Percentiles rank a stretch among this genome's conserved stretches.
Conservation (phyloP, 23 red algal species). For the Agarophyton chilense region DNA sequence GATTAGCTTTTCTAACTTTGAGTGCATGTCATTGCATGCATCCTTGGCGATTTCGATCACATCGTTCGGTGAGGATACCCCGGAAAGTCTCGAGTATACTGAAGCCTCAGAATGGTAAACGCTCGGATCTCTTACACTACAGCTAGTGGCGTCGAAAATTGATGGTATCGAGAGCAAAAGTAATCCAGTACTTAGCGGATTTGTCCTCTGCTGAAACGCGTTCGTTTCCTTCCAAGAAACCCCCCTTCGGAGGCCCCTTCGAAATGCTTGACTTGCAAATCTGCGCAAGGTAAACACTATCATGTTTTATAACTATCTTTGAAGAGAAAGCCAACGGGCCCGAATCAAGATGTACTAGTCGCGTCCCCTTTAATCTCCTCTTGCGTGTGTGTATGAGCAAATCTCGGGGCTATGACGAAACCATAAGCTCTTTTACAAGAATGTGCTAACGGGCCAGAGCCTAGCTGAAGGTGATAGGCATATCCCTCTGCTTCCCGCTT, state of each 20-base stretch:
- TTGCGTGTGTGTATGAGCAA: no score
- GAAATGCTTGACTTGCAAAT: background rate
- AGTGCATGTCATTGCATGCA: background rate
- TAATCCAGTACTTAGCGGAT: background rate
- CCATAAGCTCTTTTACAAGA: no score
- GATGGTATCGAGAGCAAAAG: background rate
- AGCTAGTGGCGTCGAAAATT: background rate
- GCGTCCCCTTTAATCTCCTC: no score
- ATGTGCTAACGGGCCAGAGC: no score
- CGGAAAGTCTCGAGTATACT: background rate
- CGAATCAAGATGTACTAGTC: no score
- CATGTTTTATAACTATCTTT: background rate
- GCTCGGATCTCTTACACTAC: background rate
- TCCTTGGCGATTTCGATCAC: background rate
- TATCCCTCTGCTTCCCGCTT: no score
- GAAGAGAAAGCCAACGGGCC: no score
- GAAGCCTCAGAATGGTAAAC: background rate
- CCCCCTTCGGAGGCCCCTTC: background rate
- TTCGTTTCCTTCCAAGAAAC: background rate
- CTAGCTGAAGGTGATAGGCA: no score
- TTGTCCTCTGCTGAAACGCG: background rate
- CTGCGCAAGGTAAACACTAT: background rate
- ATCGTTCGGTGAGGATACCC: background rate
- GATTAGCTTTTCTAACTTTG: background rate
- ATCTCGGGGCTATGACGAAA: no score